Evolutionary conservation across 2,329 filamentous ascomycete species (phyloP), one percentile per base, ranked within the genome.

Genomic region (Chaetomium globosum): DNA sequence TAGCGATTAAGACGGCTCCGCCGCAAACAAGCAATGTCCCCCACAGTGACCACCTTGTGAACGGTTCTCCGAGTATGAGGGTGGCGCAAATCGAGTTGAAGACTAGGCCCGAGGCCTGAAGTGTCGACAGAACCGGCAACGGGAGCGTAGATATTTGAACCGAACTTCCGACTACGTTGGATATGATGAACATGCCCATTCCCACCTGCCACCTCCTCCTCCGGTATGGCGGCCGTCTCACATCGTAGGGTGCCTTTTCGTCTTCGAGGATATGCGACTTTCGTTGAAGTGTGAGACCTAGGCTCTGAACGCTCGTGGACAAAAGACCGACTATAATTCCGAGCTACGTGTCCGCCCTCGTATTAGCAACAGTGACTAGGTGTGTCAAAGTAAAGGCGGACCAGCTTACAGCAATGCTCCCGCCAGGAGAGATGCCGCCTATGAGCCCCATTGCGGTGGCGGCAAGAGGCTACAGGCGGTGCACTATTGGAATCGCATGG

Each of bases 31-130:
- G 85, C 60, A 95, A 73, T 1, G 95, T 99, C 46, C 95, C 95
- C 73, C 91, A 86, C 46, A 96, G 83, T n/a, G 94, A 97, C 85
- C 93, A 96, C 76, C 86, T 87, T 60, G 95, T 98, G 78, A 98
- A 99, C 4, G 93, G 92, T 78, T 99, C 94, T 74, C 90, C 89
- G 56, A 99, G 85, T 73, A 98, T 92, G 64, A 98, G 80, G 53
- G 93, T 96, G 67, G 95, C 95, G 83, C 96, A 97, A 77, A 98
- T 92, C 64, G 94, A 97, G 81, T 99, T 99, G 83, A 99, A 99
- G 68, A 99, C 95, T 63, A 99, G 84, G 53, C 95, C 95, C 3
- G 94, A 96, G 21, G 94, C 94, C 80, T 99, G 95, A 46, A 99
- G 82, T 1, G 95, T 97, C 64, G 94, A 98, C 39, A 99, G 85